Conservation (phyloP, 345 rosid genomes). For the Euphorbia peplus region DNA sequence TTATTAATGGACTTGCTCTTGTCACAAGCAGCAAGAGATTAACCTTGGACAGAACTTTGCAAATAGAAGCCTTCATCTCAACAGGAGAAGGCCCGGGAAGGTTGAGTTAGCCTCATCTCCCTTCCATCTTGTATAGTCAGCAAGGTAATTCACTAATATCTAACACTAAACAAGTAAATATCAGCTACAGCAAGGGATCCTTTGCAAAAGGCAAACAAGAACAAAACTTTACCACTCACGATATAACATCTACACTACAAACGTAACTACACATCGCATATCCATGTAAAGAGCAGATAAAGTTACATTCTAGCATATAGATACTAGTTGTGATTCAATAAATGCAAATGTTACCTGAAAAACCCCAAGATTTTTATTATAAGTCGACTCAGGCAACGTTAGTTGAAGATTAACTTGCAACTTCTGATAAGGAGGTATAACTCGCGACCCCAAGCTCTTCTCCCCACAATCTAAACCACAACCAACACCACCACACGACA, state of each 20-base stretch:
- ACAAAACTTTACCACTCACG: not conserved
- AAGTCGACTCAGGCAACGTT: constrained; percentile 74
- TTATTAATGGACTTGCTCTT: not conserved
- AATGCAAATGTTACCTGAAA: constrained; percentile 63
- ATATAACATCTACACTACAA: not conserved
- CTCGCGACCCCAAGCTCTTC: constrained; percentile 22
- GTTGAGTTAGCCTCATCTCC: not conserved
- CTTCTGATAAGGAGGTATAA: constrained; percentile 42
- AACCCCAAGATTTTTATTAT: constrained; percentile 76
- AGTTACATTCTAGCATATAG: not conserved
- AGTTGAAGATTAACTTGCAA: constrained; percentile 41
- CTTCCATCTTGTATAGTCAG: not conserved
- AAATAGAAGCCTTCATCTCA: not conserved
- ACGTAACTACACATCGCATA: not conserved
- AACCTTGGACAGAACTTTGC: not conserved
- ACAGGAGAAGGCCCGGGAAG: not conserved
- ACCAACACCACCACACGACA: constrained; percentile 43
- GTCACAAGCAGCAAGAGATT: not conserved
- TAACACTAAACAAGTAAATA: not conserved
- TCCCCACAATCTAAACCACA: constrained; percentile 50
- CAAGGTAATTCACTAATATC: not conserved
- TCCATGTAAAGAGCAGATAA: not conserved
- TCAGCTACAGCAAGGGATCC: not conserved
- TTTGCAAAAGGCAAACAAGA: not conserved
- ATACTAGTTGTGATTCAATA: not conserved